Base-by-base conservation (phyloP, 116 monocot species). In the Trichopus zeylanicus region DNA sequence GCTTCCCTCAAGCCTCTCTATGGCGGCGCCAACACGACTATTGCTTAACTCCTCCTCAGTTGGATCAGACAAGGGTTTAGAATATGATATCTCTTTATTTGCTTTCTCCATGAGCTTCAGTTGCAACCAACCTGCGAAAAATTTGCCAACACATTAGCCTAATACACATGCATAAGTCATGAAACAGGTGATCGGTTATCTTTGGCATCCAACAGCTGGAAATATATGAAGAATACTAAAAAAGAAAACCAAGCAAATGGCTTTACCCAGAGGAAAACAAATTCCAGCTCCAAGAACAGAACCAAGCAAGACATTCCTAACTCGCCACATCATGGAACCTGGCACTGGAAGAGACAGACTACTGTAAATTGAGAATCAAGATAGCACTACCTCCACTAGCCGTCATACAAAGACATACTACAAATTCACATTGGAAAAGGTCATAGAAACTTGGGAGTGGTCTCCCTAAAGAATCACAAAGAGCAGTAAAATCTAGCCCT, bases 191-290 rank as follows among this genome's bases (percentile, higher is more conserved):
- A n/a, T n/a, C n/a, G n/a, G n/a, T n/a, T n/a, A n/a, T n/a, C n/a
- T n/a, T n/a, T n/a, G n/a, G n/a, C n/a, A n/a, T n/a, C n/a, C n/a
- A n/a, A n/a, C n/a, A n/a, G n/a, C n/a, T n/a, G n/a, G n/a, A n/a
- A n/a, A n/a, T 26, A 28, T 27, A 59, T 13, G 34, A 1, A 58
- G 15, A 58, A 6, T 1, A 58, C 8, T 58, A 49, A 22, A 35
- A 58, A 58, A 29, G 32, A 25, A 1, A 38, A 19, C 54, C 29
- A 63, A 33, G 9, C 30, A 35, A 55, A 25, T 31, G 48, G 31
- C 31, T 53, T 57, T 86, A 94, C 89, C 94, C 39, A 94, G 72
- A 69, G 94, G 94, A 58, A 89, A 94, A 72, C 94, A 85, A 56
- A 94, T 76, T 66, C 86, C 89, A 65, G 86, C 89, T 51, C 89